A percentile compares a stretch with the other conserved stretches of the same genome.
Conservation (phyloP, 331 rosid genomes). For the Dryas integrifolia region DNA sequence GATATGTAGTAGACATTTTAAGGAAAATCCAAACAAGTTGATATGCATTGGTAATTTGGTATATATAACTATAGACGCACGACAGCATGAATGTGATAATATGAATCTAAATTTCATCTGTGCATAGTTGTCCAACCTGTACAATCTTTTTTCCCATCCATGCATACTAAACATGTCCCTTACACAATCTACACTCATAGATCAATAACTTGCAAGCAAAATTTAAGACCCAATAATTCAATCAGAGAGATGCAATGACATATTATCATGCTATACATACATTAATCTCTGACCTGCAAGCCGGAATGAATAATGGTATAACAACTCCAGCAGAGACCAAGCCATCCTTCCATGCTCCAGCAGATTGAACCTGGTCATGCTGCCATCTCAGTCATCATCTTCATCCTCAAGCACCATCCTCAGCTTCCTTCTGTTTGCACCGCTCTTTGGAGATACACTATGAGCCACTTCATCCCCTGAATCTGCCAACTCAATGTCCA, state of each 20-base stretch:
- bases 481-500: conserved; percentile 56
- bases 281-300: too few relatives aligned
- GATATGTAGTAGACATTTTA: too few relatives aligned
- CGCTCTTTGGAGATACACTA: conserved; percentile 32
- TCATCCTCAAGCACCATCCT: conserved; percentile 82
- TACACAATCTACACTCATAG: not conserved
- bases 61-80: too few relatives aligned
- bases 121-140: not conserved
- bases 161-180: not conserved
- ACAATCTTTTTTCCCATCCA: not conserved
- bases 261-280: too few relatives aligned
- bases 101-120: not conserved
- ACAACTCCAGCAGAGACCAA: not conserved
- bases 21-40: too few relatives aligned
- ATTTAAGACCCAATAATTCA: not conserved
- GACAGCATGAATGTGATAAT: not conserved
- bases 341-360: not conserved
- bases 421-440: conserved; percentile 56
- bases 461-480: conserved; percentile 58
- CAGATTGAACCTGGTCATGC: conserved; percentile 24
- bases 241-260: not conserved
- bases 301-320: too few relatives aligned
- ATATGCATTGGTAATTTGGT: too few relatives aligned
- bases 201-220: not conserved
- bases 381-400: conserved; percentile 61